Conservation (phyloP, 495 filamentous ascomycete genomes). For the Penicillium alfredii region DNA sequence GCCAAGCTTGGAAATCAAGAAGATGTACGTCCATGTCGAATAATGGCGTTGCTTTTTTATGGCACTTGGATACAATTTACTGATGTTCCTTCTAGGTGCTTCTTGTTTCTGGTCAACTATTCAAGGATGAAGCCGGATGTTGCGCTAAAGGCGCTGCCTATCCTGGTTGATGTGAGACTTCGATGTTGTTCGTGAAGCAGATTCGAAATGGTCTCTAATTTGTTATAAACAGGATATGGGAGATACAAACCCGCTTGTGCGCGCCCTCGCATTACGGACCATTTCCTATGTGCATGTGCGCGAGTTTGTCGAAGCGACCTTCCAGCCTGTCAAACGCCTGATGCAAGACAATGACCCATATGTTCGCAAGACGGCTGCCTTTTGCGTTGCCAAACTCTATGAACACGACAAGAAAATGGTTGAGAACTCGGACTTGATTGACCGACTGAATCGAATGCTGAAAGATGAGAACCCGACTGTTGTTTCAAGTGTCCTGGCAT, state of each 20-base stretch:
- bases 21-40: slow-evolving; percentile 93
- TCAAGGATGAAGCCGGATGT: slow-evolving; percentile 90
- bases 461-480: slow-evolving; percentile 97
- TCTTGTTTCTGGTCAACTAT: slow-evolving; percentile 96
- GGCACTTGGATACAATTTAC: too few species aligned
- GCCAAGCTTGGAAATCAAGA: slow-evolving; percentile 95
- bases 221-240: slow-evolving; percentile 70
- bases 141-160: slow-evolving; percentile 87
- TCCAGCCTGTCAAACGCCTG: slow-evolving; percentile 74
- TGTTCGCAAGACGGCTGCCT: slow-evolving; percentile 94
- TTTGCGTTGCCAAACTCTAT: slow-evolving; percentile 95
- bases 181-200: background rate
- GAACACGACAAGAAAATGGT: slow-evolving; percentile 91
- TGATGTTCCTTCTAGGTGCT: slow-evolving; percentile 63
- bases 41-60: too few species aligned
- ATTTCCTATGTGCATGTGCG: slow-evolving; percentile 97
- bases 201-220: slow-evolving; percentile 3
- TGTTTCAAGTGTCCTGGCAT: slow-evolving; percentile 86
- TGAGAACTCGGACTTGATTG: slow-evolving; percentile 85
- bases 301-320: slow-evolving; percentile 89
- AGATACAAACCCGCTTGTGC: slow-evolving; percentile 85
- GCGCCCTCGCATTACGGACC: slow-evolving; percentile 87
- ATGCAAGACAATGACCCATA: slow-evolving; percentile 90
- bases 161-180: slow-evolving; percentile 67
- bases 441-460: slow-evolving; percentile 81